Conservation (phyloP, 352 stramenopile genomes). For the Phytophthora vignae region DNA sequence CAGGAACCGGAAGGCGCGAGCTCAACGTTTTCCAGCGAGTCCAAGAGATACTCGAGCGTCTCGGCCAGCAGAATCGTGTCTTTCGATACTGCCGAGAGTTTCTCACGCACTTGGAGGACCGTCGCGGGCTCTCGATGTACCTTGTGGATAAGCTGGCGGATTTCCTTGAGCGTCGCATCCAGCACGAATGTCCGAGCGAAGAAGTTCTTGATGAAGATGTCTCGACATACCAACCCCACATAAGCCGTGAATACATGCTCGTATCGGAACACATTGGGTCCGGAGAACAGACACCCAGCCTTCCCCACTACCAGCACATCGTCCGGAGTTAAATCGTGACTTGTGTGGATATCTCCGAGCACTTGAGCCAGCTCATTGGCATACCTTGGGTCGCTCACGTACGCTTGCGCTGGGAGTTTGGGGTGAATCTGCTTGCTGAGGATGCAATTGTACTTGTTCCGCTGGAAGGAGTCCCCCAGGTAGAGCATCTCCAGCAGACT, state of each 20-base stretch:
- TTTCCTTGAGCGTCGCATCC: slow-evolving; percentile 96
- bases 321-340: slow-evolving; percentile 95
- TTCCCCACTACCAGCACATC: slow-evolving; percentile 96
- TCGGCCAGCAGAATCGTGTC: slow-evolving; percentile 97
- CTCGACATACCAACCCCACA: slow-evolving; percentile 95
- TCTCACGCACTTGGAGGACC: slow-evolving; percentile 88
- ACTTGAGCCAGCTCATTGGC: slow-evolving; percentile 97
- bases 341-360: slow-evolving; percentile 93
- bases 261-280: slow-evolving; percentile 96
- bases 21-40: slow-evolving; percentile 94
- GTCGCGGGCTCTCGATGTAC: slow-evolving; percentile 88
- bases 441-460: slow-evolving; percentile 98
- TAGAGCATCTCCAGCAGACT: slow-evolving; percentile 97
- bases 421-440: slow-evolving; percentile 97
- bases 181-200: slow-evolving; percentile 97
- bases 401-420: slow-evolving; percentile 95
- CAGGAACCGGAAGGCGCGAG: slow-evolving; percentile 32
- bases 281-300: slow-evolving; percentile 93
- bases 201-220: slow-evolving; percentile 98
- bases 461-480: slow-evolving; percentile 93
- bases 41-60: slow-evolving; percentile 96
- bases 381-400: slow-evolving; percentile 94
- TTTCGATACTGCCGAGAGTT: slow-evolving; percentile 93
- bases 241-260: slow-evolving; percentile 96
- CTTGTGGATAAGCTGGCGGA: slow-evolving; percentile 90